These are phyloP conservation scores for Cordyceps militaris DNA, from an alignment of 2,329 filamentous ascomycete genomes.

Conservation along the genomic window DNA sequence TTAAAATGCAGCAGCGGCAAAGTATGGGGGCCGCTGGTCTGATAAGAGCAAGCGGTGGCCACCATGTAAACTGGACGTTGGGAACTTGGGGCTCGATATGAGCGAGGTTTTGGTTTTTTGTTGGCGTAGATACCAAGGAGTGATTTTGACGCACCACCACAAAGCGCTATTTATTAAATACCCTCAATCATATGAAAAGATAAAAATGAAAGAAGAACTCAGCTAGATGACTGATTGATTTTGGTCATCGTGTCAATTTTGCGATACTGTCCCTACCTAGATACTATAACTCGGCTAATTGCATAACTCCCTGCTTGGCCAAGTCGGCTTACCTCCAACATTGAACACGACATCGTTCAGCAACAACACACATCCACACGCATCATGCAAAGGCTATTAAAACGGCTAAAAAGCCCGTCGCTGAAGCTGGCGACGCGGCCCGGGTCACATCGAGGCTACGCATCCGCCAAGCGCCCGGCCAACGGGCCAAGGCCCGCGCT, in stretches of 20 bases:
- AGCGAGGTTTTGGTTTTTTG: background rate
- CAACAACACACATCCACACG: constrained; percentile 15
- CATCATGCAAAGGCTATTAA: constrained; percentile 26
- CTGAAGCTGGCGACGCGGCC: constrained; percentile 15
- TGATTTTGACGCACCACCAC: background rate
- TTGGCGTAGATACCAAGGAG: background rate
- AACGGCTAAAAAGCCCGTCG: constrained; percentile 22
- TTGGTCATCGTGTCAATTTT: background rate
- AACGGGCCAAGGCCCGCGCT: constrained; percentile 70
- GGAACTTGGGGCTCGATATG: constrained; percentile 52
- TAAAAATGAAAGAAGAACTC: background rate
- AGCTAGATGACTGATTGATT: background rate
- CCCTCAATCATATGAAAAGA: background rate
- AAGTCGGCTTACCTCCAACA: constrained; percentile 15
- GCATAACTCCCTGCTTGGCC: constrained; percentile 21
- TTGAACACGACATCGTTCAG: background rate
- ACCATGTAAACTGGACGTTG: constrained; percentile 52
- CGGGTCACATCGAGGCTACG: constrained; percentile 18
- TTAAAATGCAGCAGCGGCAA: constrained; percentile 53
- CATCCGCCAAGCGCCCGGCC: constrained; percentile 46
- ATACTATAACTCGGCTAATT: constrained; percentile 23
- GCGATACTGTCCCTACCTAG: background rate
- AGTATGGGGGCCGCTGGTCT: constrained; percentile 54
- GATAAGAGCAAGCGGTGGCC: constrained; percentile 27
- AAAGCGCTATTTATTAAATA: too few relatives aligned